Percentiles rank a stretch among this genome's conserved stretches.
Conservation (phyloP, 345 rosid species). For the Conringia planisiliqua region DNA sequence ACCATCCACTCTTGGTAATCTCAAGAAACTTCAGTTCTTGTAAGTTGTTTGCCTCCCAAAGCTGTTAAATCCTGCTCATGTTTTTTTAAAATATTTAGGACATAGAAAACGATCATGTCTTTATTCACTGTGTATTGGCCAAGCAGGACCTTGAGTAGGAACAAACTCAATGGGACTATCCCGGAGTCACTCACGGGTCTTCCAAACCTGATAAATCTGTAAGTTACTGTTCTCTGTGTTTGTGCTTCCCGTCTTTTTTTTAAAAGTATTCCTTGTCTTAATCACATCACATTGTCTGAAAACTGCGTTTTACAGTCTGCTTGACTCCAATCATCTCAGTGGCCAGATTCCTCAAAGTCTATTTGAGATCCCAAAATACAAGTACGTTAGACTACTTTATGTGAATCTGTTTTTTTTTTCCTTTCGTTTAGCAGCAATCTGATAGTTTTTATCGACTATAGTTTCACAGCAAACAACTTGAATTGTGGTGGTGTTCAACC, state of each 20-base stretch:
- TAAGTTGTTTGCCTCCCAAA: constrained; percentile 42
- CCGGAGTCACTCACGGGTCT: constrained; percentile 69
- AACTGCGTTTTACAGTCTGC: constrained; percentile 56
- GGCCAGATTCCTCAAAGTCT: constrained; percentile 75
- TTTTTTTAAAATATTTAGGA: not conserved
- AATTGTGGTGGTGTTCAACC: constrained; percentile 51
- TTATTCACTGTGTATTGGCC: constrained; percentile 7
- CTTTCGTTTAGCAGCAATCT: not conserved
- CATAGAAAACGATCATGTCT: not conserved
- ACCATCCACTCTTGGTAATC: constrained; percentile 81
- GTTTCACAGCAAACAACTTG: constrained; percentile 72
- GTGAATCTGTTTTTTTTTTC: not conserved
- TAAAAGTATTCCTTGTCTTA: not conserved
- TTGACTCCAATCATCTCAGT: constrained; percentile 66
- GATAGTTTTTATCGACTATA: constrained; percentile 36
- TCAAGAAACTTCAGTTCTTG: constrained; percentile 89
- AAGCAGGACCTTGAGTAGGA: constrained; percentile 80
- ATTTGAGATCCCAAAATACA: constrained; percentile 62
- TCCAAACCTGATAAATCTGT: constrained; percentile 70
- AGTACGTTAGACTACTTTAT: constrained; percentile 45
- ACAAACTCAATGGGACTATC: constrained; percentile 72
- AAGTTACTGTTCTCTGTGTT: constrained; percentile 29
- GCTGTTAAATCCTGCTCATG: not conserved
- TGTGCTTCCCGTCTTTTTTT: not conserved
- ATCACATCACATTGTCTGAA: not conserved